A percentile compares a stretch with the other conserved stretches of the same genome.
Conservation (phyloP, 164 flowering plant genomes). For the Vitis rotundifolia region DNA sequence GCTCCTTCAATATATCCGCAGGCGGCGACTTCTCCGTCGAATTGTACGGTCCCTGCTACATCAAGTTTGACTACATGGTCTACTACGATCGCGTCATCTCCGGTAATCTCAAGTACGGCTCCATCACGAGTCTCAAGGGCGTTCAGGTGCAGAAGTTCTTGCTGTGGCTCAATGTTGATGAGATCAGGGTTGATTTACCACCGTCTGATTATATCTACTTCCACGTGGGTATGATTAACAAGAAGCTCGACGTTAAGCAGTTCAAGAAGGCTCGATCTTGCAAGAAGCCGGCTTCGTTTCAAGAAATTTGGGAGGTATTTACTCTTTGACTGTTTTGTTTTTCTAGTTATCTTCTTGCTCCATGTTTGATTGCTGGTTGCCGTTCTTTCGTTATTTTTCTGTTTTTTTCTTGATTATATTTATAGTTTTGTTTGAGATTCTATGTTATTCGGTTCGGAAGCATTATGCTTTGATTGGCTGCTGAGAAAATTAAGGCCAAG, state of each 20-base stretch:
- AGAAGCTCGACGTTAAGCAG: constrained; percentile 3
- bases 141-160: not conserved
- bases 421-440: too few relatives aligned
- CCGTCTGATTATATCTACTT: not conserved
- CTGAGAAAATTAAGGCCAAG: too few relatives aligned
- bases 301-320: too few relatives aligned
- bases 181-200: constrained; percentile 5
- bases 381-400: too few relatives aligned
- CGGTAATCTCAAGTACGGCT: not conserved
- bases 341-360: too few relatives aligned
- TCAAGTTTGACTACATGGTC: constrained; percentile 2
- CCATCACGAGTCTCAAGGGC: not conserved
- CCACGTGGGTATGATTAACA: constrained; percentile 1
- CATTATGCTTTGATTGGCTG: too few relatives aligned
- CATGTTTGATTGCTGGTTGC: too few relatives aligned
- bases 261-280: not conserved
- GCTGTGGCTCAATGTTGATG: not conserved
- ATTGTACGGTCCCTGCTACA: not conserved
- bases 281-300: not conserved
- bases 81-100: not conserved
- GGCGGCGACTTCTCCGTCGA: not conserved
- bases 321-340: too few relatives aligned
- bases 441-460: too few relatives aligned
- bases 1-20: not conserved
- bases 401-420: too few relatives aligned